Base-by-base conservation (phyloP, 2,329 filamentous ascomycete species). In the Aureobasidium sp. region DNA sequence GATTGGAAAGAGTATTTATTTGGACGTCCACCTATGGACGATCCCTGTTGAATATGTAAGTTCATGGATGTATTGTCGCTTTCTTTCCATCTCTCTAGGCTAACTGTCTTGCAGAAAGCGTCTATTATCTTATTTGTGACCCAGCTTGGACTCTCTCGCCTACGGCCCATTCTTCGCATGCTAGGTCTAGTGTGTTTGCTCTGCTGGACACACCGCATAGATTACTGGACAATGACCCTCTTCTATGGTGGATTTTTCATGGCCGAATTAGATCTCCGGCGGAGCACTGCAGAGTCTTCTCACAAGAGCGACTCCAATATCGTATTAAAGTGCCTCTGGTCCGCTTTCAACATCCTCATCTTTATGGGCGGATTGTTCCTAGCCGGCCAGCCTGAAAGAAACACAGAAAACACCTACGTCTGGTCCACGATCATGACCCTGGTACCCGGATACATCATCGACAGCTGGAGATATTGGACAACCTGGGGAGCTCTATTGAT, bases 11-110 rank as follows among this genome's bases (percentile, higher is more conserved):
- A 22, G 33, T 8, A 48, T 47, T 8, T 39, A 59, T 22, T 22
- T 60, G 19, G 57, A 85, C 66, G 76, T 81, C 31, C 83, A 85
- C 64, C 71, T 85, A 27, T 86, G 83, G 83, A 85, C 83, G 4
- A 85, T 86, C 2, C 31, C 44, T 4, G 39, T 57, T 11, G 53
- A 57, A 47, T 57, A 22, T 17, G 53, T 57, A 12, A 37, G 53
- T 57, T 9, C 19, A 15, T 17, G 2, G 11, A n/a, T 15, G 14
- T 3, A 8, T 9, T 5, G 12, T 35, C 31, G 31, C 5, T 33
- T 22, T 5, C 35, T 8, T 19, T 5, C 14, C 8, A 9, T 6
- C 7, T 48, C 14, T 8, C n/a, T 9, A 37, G 17, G 7, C 48
- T 50, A 22, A 35, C 3, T 14, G n/a, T 24, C n/a, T 17, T 50